A percentile compares a stretch with the other conserved stretches of the same genome.
Conservation (phyloP, 1,284 basidiomycete genomes). For the Puccinia hordei region DNA sequence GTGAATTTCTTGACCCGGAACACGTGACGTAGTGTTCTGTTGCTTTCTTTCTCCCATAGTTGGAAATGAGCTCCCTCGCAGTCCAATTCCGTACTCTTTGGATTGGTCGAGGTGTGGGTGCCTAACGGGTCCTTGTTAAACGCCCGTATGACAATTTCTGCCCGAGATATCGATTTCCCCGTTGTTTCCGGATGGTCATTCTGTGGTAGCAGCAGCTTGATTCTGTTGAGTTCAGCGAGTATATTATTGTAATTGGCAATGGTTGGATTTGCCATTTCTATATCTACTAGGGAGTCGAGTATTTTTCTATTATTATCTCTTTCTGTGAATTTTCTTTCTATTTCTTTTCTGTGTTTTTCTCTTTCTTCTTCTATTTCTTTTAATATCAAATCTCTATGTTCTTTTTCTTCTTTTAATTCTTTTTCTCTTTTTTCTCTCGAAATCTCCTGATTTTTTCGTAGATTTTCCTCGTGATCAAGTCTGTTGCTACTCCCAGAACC, state of each 20-base stretch:
- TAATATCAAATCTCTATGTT: too few relatives aligned
- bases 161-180: neutral
- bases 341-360: neutral
- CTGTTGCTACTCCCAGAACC: neutral
- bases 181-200: neutral
- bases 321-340: neutral
- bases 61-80: neutral
- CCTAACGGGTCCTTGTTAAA: neutral
- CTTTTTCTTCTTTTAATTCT: neutral
- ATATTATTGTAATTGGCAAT: neutral
- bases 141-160: too few relatives aligned
- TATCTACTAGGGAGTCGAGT: neutral
- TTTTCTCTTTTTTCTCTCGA: too few relatives aligned
- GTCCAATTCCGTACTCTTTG: neutral
- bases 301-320: neutral
- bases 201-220: neutral
- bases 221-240: neutral
- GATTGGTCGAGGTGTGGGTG: neutral
- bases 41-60: neutral
- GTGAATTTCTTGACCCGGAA: neutral
- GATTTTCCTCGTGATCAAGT: neutral
- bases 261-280: neutral
- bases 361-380: neutral
- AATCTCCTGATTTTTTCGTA: neutral
- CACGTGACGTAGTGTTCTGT: neutral